Evolutionary conservation across 2,329 filamentous ascomycete genomes (phyloP).

Genomic region (Trichoderma atrobrunneum): DNA sequence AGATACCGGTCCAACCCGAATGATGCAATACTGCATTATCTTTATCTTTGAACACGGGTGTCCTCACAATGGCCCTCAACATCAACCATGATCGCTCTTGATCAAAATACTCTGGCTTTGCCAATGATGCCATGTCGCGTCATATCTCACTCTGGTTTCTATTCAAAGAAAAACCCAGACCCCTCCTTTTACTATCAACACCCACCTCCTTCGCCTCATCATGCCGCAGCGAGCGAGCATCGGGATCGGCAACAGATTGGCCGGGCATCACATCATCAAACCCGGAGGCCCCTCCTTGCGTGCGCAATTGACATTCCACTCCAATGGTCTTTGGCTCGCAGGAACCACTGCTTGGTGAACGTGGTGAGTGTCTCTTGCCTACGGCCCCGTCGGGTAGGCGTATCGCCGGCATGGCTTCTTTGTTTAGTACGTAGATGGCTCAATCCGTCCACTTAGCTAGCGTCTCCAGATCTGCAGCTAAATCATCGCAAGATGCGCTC

Average conservation of each 20-base stretch:
- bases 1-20: background rate
- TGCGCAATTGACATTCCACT: slow-evolving; percentile 7
- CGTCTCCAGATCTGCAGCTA: slow-evolving; percentile 14
- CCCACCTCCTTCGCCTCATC: background rate
- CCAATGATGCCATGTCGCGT: slow-evolving; percentile 5
- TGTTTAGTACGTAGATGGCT: background rate
- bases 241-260: background rate
- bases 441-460: slow-evolving; percentile 5
- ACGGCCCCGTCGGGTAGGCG: background rate
- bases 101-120: background rate
- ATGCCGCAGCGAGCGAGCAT: background rate
- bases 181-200: slow-evolving; percentile 15
- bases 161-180: background rate
- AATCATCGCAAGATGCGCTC: background rate
- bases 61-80: background rate
- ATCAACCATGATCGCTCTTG: background rate
- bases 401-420: background rate
- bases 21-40: background rate
- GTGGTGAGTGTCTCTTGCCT: background rate
- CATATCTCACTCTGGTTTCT: background rate
- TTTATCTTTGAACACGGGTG: background rate
- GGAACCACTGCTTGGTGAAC: background rate
- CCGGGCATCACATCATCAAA: background rate
- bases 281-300: slow-evolving; percentile 4
- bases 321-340: background rate